Percentiles rank a stretch among this genome's conserved stretches.
Evolutionary conservation across 2,329 filamentous ascomycete genomes (phyloP).

Genomic region (Calonectria fujianensis): DNA sequence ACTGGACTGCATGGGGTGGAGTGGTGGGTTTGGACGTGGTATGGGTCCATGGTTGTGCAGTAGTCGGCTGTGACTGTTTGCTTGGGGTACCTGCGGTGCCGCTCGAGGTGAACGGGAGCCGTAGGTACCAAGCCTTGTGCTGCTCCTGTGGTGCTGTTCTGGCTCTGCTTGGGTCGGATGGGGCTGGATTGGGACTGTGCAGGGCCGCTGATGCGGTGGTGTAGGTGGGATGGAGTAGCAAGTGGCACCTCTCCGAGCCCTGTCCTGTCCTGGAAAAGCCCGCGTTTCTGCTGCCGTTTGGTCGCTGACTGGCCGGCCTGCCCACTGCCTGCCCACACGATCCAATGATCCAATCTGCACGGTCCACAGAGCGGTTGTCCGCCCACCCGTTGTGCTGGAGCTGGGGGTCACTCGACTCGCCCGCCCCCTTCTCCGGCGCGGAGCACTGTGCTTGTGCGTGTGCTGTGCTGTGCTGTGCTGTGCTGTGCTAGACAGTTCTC

Average conservation of each 20-base stretch:
- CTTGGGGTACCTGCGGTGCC: slow-evolving; percentile 24
- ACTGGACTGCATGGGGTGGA: slow-evolving; percentile 35
- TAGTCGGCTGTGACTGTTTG: slow-evolving; percentile 31
- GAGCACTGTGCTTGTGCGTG: slow-evolving; percentile 21
- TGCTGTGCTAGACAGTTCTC: slow-evolving; percentile 22
- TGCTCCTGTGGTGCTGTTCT: slow-evolving; percentile 4
- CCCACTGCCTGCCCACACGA: slow-evolving; percentile 28
- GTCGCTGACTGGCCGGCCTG: slow-evolving; percentile 31
- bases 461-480: slow-evolving; percentile 19
- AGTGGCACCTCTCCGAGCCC: slow-evolving; percentile 21
- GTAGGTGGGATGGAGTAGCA: slow-evolving; percentile 31
- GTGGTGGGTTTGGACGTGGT: slow-evolving; percentile 29
- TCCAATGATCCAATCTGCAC: slow-evolving; percentile 22
- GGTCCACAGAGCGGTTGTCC: slow-evolving; percentile 32
- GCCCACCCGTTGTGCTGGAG: slow-evolving; percentile 32
- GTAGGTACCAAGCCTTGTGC: slow-evolving; percentile 16
- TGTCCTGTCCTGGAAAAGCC: slow-evolving; percentile 25
- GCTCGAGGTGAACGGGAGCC: neutral
- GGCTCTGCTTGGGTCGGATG: slow-evolving; percentile 17
- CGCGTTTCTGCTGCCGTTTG: slow-evolving; percentile 25
- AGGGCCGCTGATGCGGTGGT: slow-evolving; percentile 34
- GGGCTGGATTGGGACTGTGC: slow-evolving; percentile 31
- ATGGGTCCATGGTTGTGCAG: slow-evolving; percentile 37
- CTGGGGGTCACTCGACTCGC: slow-evolving; percentile 17
- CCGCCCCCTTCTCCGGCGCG: slow-evolving; percentile 19